These are phyloP conservation scores for Trichoderma asperellum DNA, from an alignment of 2,329 filamentous ascomycete species.

Conservation along the genomic window DNA sequence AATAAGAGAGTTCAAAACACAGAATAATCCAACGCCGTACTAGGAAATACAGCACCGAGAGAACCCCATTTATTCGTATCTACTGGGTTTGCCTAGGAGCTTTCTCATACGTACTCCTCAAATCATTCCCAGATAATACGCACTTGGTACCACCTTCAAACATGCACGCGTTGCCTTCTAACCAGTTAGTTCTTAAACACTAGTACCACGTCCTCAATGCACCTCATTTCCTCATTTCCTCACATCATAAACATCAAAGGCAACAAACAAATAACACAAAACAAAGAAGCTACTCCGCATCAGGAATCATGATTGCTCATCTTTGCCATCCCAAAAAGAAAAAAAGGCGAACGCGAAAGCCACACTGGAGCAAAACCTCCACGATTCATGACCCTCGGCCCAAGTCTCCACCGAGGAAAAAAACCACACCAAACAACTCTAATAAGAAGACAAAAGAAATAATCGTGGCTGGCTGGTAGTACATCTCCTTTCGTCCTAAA, in stretches of 20 bases:
- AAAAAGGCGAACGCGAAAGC: not conserved
- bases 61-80: not conserved
- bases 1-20: not conserved
- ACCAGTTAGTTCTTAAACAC: not conserved
- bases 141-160: not conserved
- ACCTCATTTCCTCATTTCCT: not conserved
- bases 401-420: not conserved
- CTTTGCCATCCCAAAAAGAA: not conserved
- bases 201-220: not conserved
- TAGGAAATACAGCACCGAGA: not conserved
- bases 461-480: not conserved
- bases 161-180: not conserved
- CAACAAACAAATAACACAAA: not conserved
- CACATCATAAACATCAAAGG: not conserved
- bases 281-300: not conserved
- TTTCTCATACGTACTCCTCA: not conserved
- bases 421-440: not conserved
- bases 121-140: not conserved
- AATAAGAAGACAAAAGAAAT: not conserved
- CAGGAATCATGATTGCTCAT: not conserved
- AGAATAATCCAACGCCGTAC: not conserved
- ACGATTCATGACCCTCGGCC: not conserved
- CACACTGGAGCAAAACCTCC: not conserved
- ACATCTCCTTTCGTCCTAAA: not conserved
- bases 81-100: not conserved